phyloP scores from a whole-genome alignment of 345 rosid species.

The Aethionema arabicum region DNA sequence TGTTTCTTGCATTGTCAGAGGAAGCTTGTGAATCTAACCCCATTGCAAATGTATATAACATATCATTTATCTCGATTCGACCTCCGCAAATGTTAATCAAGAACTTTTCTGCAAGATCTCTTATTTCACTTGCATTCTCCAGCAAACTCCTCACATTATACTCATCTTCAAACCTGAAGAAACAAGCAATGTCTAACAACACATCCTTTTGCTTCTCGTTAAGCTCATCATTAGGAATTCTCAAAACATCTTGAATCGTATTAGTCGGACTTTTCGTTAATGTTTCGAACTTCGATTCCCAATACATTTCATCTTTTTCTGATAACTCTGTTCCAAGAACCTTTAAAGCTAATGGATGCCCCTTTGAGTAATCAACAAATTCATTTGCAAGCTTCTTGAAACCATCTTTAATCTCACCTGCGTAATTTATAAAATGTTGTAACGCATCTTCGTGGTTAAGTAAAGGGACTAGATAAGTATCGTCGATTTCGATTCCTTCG shows the following conservation, averaged over 20 bases:
- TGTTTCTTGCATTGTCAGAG: neutral
- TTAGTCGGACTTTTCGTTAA: conserved; percentile 12
- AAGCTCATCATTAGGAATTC: conserved; percentile 35
- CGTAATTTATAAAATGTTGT: conserved; percentile 10
- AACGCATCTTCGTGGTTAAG: conserved; percentile 18
- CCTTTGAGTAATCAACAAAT: conserved; percentile 27
- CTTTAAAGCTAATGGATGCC: conserved; percentile 38
- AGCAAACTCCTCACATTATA: conserved; percentile 9
- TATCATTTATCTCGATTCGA: conserved; percentile 32
- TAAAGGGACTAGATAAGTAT: conserved; percentile 10
- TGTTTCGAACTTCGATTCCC: conserved; percentile 27
- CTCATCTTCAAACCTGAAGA: conserved; percentile 15
- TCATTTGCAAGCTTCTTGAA: conserved; percentile 10
- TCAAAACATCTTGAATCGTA: conserved; percentile 18
- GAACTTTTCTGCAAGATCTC: conserved; percentile 26
- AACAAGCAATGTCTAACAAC: conserved; percentile 41
- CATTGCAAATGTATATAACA: conserved; percentile 28
- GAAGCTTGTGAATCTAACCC: conserved; percentile 1
- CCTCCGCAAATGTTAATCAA: conserved; percentile 9
- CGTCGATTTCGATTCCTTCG: neutral
- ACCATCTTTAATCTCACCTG: neutral
- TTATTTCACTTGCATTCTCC: conserved; percentile 15
- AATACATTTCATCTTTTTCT: neutral
- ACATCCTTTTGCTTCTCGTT: conserved; percentile 7
- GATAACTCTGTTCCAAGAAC: conserved; percentile 29